A percentile compares a stretch with the other conserved stretches of the same genome.
phyloP scores from a whole-genome alignment of 768 basidiomycete species.

The Psilocybe tampanensis region DNA sequence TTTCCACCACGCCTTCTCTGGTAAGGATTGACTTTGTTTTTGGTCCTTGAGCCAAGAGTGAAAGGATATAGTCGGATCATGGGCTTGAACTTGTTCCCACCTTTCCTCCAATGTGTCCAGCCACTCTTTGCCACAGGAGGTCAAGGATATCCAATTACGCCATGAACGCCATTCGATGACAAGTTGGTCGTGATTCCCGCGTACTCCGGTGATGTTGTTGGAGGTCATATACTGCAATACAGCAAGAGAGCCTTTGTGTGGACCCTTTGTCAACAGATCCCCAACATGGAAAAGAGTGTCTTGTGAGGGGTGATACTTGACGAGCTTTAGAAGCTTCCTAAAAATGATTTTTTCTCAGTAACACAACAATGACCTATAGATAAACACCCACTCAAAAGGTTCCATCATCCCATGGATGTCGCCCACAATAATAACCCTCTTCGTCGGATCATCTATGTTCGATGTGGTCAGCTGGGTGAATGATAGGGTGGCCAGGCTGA shows the following conservation, averaged over 20 bases:
- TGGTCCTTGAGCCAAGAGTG: constrained; percentile 19
- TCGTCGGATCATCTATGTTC: constrained; percentile 46
- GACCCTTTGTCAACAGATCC: constrained; percentile 77
- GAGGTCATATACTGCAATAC: constrained; percentile 66
- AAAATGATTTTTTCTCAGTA: not conserved
- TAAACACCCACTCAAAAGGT: constrained; percentile 59
- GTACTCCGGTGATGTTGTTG: constrained; percentile 73
- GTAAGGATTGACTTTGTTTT: constrained; percentile 14
- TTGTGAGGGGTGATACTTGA: constrained; percentile 57
- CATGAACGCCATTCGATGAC: constrained; percentile 89
- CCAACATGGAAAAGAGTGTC: constrained; percentile 85
- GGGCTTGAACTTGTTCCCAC: constrained; percentile 38
- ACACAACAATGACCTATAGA: not conserved
- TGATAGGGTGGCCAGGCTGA: constrained; percentile 22
- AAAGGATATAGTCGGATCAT: constrained; percentile 11
- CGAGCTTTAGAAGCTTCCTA: constrained; percentile 63
- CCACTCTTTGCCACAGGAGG: constrained; percentile 57
- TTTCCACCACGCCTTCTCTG: constrained; percentile 44
- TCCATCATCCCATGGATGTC: constrained; percentile 86
- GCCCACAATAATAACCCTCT: constrained; percentile 76
- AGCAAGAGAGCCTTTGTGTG: constrained; percentile 57
- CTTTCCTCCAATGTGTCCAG: constrained; percentile 47
- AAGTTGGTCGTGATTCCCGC: constrained; percentile 94
- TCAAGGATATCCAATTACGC: constrained; percentile 73
- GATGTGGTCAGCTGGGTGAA: not conserved